A percentile compares a stretch with the other conserved stretches of the same genome.
phyloP scores from a whole-genome alignment of 2,329 filamentous ascomycete genomes.

The Fusarium sp. region DNA sequence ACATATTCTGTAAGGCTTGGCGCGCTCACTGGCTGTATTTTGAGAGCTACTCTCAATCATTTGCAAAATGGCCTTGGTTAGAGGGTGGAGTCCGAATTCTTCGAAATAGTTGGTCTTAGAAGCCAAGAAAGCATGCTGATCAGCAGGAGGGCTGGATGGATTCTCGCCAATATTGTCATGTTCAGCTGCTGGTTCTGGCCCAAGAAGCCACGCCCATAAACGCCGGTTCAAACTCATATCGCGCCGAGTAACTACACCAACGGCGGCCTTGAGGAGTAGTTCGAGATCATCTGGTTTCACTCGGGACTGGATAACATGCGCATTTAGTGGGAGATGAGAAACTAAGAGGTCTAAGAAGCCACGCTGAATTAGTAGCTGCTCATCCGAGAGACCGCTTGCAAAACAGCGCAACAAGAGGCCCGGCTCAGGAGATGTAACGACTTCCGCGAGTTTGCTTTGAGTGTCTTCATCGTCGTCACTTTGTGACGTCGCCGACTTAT shows the following conservation, averaged over 20 bases:
- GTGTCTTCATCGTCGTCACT: constrained; percentile 46
- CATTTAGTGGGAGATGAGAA: constrained; percentile 87
- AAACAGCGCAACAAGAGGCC: constrained; percentile 92
- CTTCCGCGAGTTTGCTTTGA: constrained; percentile 64
- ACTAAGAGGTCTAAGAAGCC: constrained; percentile 95
- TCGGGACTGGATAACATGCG: constrained; percentile 79
- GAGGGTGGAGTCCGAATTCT: constrained; percentile 77
- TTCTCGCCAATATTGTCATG: constrained; percentile 60
- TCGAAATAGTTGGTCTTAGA: constrained; percentile 85
- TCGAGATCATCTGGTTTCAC: constrained; percentile 82
- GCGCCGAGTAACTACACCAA: constrained; percentile 86
- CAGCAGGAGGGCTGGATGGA: constrained; percentile 55
- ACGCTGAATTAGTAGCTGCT: constrained; percentile 90
- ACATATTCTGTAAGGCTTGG: constrained; percentile 89
- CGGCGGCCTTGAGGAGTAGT: constrained; percentile 82
- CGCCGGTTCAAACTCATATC: constrained; percentile 97
- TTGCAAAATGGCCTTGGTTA: constrained; percentile 79
- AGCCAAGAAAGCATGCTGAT: constrained; percentile 58
- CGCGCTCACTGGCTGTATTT: constrained; percentile 67
- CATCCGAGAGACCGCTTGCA: constrained; percentile 86
- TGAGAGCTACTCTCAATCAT: constrained; percentile 70
- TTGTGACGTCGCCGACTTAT: constrained; percentile 23
- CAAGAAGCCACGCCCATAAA: constrained; percentile 96
- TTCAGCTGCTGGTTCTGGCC: constrained; percentile 72
- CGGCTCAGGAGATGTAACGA: constrained; percentile 90